Conservation (phyloP, 345 rosid species). For the Citrus sp. region DNA sequence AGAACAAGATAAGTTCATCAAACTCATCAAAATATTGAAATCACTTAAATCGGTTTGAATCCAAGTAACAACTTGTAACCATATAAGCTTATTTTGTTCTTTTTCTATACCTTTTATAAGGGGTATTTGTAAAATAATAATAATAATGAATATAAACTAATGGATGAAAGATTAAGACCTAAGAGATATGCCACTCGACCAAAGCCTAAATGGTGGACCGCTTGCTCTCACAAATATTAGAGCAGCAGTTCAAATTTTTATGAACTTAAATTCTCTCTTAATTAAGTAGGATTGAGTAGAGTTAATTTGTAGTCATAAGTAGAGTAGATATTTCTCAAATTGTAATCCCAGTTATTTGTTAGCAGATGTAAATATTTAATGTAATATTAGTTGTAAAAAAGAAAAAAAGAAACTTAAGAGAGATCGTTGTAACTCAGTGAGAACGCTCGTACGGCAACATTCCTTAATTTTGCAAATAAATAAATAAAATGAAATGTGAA, state of each 20-base stretch:
- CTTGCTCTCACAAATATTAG: too few relatives aligned
- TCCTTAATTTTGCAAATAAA: neutral
- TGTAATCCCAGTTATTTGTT: accelerated
- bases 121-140: too few relatives aligned
- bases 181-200: accelerated
- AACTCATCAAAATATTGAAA: too few relatives aligned
- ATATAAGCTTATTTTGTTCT: too few relatives aligned
- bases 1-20: too few relatives aligned
- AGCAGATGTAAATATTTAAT: too few relatives aligned
- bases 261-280: accelerated
- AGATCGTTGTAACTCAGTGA: neutral
- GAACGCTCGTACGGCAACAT: neutral
- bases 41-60: neutral
- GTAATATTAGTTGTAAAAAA: too few relatives aligned
- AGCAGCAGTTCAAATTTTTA: accelerated
- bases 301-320: accelerated
- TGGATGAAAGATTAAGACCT: neutral
- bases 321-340: accelerated
- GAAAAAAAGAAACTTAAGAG: neutral
- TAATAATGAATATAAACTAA: neutral
- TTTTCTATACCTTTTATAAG: neutral
- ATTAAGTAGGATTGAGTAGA: accelerated
- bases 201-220: accelerated
- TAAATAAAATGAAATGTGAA: neutral
- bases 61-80: too few relatives aligned